Base-by-base conservation (phyloP, 176 grass and related monocot genomes). In the Eragrostis nindensis region DNA sequence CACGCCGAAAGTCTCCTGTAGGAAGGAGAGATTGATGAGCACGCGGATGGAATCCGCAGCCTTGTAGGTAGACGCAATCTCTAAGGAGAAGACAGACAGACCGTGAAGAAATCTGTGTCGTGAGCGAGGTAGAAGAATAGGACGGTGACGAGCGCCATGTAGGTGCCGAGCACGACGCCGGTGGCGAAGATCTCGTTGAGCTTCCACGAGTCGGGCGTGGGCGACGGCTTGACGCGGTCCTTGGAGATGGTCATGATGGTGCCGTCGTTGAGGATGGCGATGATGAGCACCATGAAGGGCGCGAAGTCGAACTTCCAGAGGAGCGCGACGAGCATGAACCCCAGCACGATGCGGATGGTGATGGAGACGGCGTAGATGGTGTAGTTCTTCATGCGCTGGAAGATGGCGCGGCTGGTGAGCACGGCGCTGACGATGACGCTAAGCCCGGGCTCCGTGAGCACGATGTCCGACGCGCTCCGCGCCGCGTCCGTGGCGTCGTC, bases 171-270 rank as follows among this genome's bases (percentile, higher is more conserved):
- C 15, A 98, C 95, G 47, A 98, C 50, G 10, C 95, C 95, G 11
- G 95, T 94, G 70, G 90, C 83, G 86, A 98, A 98, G 92, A 93
- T 97, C 79, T 87, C 89, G 24, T 63, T 88, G 53, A 98, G 92
- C 92, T 98, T 98, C 95, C 95, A 98, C n/a, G 95, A 98, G 67
- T 98, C 95, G 0, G 95, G 95, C 16, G 93, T 50, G 0, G 95
- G 95, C 7, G 95, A 98, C 3, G 95, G 90, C 88, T 93, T 95
- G 14, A 98, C 95, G 14, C 95, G 88, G 87, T 98, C 95, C 92
- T 98, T 98, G 75, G 95, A 98, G 67, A 98, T 98, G 81, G 95
- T 98, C 95, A 98, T 98, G 86, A 98, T 98, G 86, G 95, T 98
- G 85, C 95, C 95, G 71, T 98, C 95, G 77, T 98, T 98, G 81